Conservation (phyloP, 225 moss, liverwort and hornwort species). For the Anthoceros angustus region DNA sequence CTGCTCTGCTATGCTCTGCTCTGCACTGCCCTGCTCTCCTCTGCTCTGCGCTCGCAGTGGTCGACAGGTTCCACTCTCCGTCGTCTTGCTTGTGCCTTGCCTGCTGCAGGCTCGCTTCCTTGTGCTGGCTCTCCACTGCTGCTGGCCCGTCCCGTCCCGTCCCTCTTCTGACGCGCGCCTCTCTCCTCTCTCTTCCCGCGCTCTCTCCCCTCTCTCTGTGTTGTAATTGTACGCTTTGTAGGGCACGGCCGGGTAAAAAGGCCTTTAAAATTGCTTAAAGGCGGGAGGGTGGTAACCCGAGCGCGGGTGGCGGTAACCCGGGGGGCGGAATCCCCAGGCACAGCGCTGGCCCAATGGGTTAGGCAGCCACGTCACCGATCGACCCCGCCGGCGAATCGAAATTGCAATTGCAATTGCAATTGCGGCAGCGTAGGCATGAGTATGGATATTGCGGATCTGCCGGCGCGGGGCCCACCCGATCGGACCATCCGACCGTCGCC, state of each 20-base stretch:
- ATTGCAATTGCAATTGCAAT: no score
- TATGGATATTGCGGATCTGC: not conserved
- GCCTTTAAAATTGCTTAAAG: not conserved
- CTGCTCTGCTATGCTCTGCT: no score
- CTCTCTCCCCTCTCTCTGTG: not conserved
- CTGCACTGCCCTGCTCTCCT: not conserved
- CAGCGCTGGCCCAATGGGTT: not conserved
- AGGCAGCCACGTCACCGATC: conserved; percentile 2
- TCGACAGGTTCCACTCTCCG: no score
- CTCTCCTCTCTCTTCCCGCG: not conserved
- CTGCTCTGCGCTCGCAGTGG: not conserved
- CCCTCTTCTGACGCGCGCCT: not conserved
- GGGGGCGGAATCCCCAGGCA: not conserved
- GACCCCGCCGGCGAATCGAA: not conserved
- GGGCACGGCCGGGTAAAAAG: not conserved
- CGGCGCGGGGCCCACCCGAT: not conserved
- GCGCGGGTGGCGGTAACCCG: not conserved
- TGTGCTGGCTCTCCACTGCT: not conserved
- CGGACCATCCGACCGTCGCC: not conserved
- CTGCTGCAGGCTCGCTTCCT: no score
- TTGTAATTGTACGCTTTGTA: no score
- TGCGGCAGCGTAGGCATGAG: not conserved
- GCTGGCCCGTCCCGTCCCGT: not conserved
- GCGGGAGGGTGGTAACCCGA: not conserved
- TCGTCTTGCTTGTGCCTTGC: no score